Percentiles rank a stretch among this genome's conserved stretches.
These are phyloP conservation scores for Lepiota brunneoincarnata DNA, from an alignment of 768 basidiomycete species.

Conservation along the genomic window DNA sequence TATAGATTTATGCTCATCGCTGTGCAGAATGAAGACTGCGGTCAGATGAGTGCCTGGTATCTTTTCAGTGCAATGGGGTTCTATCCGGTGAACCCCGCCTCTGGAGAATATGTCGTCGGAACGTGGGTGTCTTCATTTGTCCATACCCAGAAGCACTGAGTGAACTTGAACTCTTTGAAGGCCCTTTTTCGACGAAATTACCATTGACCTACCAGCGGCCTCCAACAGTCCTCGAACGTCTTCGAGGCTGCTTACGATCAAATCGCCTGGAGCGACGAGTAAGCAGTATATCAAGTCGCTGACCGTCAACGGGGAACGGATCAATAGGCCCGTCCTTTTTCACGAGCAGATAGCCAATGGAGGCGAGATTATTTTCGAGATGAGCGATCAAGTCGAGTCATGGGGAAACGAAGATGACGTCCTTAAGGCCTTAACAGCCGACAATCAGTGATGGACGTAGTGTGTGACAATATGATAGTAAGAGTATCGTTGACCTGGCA, in stretches of 20 bases:
- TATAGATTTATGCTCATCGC: not conserved
- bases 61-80: slow-evolving; percentile 81
- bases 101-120: slow-evolving; percentile 73
- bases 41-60: slow-evolving; percentile 91
- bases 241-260: slow-evolving; percentile 43
- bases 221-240: slow-evolving; percentile 13
- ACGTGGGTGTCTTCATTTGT: slow-evolving; percentile 41
- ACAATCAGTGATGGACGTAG: not conserved
- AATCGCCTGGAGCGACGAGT: slow-evolving; percentile 52
- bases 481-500: too few relatives aligned
- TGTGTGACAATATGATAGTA: too few relatives aligned
- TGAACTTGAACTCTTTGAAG: slow-evolving; percentile 19
- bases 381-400: slow-evolving; percentile 43
- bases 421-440: slow-evolving; percentile 8
- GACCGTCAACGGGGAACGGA: slow-evolving; percentile 47
- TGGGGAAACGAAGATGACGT: slow-evolving; percentile 32
- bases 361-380: slow-evolving; percentile 59
- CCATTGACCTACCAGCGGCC: slow-evolving; percentile 45
- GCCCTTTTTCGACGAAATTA: slow-evolving; percentile 51
- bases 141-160: not conserved
- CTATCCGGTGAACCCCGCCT: slow-evolving; percentile 82
- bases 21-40: slow-evolving; percentile 80
- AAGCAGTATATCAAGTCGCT: slow-evolving; percentile 62
- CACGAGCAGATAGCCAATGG: slow-evolving; percentile 64
- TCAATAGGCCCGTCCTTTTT: slow-evolving; percentile 46